These are phyloP conservation scores for Claviceps monticola DNA, from an alignment of 2,329 filamentous ascomycete species.

Conservation along the genomic window DNA sequence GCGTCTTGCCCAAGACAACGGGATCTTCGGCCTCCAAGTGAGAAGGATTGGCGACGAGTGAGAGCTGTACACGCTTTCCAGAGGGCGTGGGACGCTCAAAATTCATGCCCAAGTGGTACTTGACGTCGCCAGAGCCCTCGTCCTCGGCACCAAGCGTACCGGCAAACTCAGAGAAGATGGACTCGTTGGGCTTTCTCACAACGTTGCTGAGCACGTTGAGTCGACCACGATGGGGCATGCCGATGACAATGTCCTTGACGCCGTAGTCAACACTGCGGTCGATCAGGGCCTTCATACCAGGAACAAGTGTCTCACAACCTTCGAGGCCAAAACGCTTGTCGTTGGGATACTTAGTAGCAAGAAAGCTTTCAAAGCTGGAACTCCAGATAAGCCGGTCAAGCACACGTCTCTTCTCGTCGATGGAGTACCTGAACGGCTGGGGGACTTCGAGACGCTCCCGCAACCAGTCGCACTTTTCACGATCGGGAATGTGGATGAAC, in stretches of 20 bases:
- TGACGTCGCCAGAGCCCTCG: conserved; percentile 96
- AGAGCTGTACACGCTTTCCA: conserved; percentile 97
- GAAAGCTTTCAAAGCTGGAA: conserved; percentile 90
- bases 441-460: conserved; percentile 90
- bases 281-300: conserved; percentile 98
- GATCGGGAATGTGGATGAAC: conserved; percentile 97
- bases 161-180: conserved; percentile 97
- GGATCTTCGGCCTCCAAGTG: conserved; percentile 97
- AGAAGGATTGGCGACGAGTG: conserved; percentile 93
- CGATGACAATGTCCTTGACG: conserved; percentile 97
- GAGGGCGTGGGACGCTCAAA: conserved; percentile 97
- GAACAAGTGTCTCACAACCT: conserved; percentile 91
- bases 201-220: conserved; percentile 97
- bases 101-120: conserved; percentile 99
- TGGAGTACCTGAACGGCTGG: conserved; percentile 88
- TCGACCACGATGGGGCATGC: conserved; percentile 97
- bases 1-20: conserved; percentile 92
- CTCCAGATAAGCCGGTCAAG: conserved; percentile 97
- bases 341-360: conserved; percentile 96
- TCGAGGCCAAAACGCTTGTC: conserved; percentile 99
- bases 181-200: conserved; percentile 97
- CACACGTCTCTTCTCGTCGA: conserved; percentile 96
- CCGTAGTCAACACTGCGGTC: conserved; percentile 97
- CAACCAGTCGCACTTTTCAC: conserved; percentile 97
- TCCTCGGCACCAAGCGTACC: conserved; percentile 78